Evolutionary conservation across 345 rosid genomes (phyloP).

Genomic region (thale cress (Arabidopsis thaliana)): DNA sequence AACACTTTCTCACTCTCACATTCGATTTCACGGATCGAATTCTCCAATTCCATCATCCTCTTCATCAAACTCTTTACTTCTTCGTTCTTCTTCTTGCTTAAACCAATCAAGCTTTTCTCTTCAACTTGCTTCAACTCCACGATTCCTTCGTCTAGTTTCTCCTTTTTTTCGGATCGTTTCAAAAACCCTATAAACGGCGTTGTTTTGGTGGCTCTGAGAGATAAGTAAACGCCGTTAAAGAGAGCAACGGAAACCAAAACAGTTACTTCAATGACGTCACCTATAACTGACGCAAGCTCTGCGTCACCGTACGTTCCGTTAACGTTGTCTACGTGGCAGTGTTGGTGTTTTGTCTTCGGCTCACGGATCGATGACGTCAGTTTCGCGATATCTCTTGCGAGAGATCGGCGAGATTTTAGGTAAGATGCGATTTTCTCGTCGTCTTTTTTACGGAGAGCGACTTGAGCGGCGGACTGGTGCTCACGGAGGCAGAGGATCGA

Average conservation of each 20-base stretch:
- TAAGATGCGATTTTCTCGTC: conserved; percentile 32
- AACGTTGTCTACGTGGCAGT: conserved; percentile 11
- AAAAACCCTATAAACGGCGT: conserved; percentile 36
- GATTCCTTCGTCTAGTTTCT: conserved; percentile 35
- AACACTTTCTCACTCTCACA: conserved; percentile 47
- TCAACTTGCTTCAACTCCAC: conserved; percentile 41
- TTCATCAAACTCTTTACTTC: conserved; percentile 41
- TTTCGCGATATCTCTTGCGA: conserved; percentile 39
- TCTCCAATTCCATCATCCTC: conserved; percentile 46
- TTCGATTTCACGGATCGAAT: conserved; percentile 41
- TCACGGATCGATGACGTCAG: conserved; percentile 40
- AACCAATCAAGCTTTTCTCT: conserved; percentile 39
- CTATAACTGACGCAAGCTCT: conserved; percentile 42
- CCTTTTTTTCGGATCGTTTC: conserved; percentile 32
- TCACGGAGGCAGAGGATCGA: conserved; percentile 43
- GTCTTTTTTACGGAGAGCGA: conserved; percentile 43
- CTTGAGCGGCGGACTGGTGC: conserved; percentile 46
- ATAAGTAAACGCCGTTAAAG: conserved; percentile 37
- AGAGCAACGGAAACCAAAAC: conserved; percentile 43
- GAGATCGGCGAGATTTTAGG: conserved; percentile 40
- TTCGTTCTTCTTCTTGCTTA: conserved; percentile 45
- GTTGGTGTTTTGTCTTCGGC: conserved; percentile 29
- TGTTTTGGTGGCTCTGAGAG: conserved; percentile 16
- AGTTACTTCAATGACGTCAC: conserved; percentile 41
- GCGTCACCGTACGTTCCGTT: conserved; percentile 39